Evolutionary conservation across 495 filamentous ascomycete genomes (phyloP).

Genomic region (Penicillium pulvis): DNA sequence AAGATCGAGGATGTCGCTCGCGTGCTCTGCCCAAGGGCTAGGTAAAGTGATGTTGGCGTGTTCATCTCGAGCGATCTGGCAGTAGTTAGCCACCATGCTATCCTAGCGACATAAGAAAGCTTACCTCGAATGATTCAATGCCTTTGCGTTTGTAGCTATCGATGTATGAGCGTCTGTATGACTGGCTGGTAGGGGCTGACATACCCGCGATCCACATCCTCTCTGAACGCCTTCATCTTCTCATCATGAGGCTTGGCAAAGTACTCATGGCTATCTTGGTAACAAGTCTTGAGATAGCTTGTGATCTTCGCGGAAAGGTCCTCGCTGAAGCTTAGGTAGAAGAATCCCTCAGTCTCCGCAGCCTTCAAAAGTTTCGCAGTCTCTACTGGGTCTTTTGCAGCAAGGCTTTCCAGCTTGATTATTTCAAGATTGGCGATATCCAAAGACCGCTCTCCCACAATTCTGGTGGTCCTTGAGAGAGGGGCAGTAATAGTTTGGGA

Average conservation of each 20-base stretch:
- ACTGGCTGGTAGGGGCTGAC: neutral
- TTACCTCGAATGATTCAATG: slow-evolving; percentile 19
- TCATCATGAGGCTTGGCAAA: slow-evolving; percentile 15
- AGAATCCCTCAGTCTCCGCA: slow-evolving; percentile 21
- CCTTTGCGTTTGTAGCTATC: slow-evolving; percentile 17
- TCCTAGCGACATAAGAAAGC: neutral
- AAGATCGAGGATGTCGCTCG: slow-evolving; percentile 6
- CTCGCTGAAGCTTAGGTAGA: slow-evolving; percentile 18
- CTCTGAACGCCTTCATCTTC: slow-evolving; percentile 22
- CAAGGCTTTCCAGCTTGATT: slow-evolving; percentile 15
- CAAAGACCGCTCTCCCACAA: slow-evolving; percentile 17
- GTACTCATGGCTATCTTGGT: slow-evolving; percentile 13
- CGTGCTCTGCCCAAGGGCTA: slow-evolving; percentile 12
- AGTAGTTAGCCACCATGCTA: neutral
- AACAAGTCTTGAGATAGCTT: slow-evolving; percentile 9
- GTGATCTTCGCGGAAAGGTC: slow-evolving; percentile 12
- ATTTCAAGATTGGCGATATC: slow-evolving; percentile 19
- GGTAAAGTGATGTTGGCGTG: slow-evolving; percentile 11
- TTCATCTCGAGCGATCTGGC: slow-evolving; percentile 17
- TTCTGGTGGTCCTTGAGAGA: slow-evolving; percentile 11
- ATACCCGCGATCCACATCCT: slow-evolving; percentile 14
- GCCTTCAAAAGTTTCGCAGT: slow-evolving; percentile 23
- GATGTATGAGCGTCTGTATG: slow-evolving; percentile 4
- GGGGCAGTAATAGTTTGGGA: slow-evolving; percentile 9
- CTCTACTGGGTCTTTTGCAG: slow-evolving; percentile 19